These are phyloP conservation scores for Pseudocercospora ulei DNA, from an alignment of 2,329 filamentous ascomycete genomes.

Conservation along the genomic window DNA sequence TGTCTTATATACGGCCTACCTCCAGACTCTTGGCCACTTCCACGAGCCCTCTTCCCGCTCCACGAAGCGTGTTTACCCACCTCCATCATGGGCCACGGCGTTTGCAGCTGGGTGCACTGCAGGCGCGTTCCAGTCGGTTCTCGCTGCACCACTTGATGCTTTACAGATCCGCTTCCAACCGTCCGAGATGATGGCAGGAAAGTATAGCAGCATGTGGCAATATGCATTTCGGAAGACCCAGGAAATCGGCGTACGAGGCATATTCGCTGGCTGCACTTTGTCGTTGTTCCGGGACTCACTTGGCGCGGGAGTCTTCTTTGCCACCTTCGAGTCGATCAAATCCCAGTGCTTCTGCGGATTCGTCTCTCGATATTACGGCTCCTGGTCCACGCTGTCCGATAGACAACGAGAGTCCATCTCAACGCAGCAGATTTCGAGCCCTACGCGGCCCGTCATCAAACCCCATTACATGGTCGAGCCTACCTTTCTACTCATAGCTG, in stretches of 20 bases:
- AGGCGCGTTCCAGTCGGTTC: conserved; percentile 57
- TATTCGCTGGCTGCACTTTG: conserved; percentile 64
- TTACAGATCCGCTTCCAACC: conserved; percentile 64
- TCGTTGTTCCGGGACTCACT: conserved; percentile 60
- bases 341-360: conserved; percentile 63
- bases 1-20: conserved; percentile 64
- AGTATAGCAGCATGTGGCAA: conserved; percentile 56
- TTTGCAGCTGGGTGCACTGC: conserved; percentile 62
- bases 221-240: conserved; percentile 57
- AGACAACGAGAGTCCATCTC: conserved; percentile 30
- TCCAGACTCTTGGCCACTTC: conserved; percentile 56
- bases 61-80: conserved; percentile 58
- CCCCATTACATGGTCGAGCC: conserved; percentile 70
- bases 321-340: conserved; percentile 65
- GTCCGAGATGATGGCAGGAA: conserved; percentile 49
- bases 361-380: conserved; percentile 59
- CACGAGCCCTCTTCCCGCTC: conserved; percentile 56
- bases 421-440: conserved; percentile 20
- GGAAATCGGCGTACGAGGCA: conserved; percentile 62
- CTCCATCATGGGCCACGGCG: conserved; percentile 53
- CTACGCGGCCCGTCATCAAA: conserved; percentile 47
- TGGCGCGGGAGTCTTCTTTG: conserved; percentile 63
- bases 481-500: conserved; percentile 58
- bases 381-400: conserved; percentile 32
- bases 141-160: conserved; percentile 66